These are phyloP conservation scores for Coccomyxa sp. DNA, from an alignment of 139 green algal genomes.

Conservation along the genomic window DNA sequence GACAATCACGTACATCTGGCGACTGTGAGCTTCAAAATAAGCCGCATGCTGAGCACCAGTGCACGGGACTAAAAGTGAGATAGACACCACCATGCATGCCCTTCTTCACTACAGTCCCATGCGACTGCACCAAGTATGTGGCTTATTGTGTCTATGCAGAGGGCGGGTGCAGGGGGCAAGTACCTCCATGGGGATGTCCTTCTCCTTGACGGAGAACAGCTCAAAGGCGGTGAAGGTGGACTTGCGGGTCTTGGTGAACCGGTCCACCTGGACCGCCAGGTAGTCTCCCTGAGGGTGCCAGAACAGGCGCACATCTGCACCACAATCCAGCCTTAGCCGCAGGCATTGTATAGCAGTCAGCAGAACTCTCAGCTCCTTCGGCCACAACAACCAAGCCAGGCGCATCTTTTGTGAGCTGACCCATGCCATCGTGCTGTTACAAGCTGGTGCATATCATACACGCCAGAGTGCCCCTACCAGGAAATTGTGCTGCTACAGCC, in stretches of 20 bases:
- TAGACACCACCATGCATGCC: too few species aligned
- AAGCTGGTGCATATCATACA: too few species aligned
- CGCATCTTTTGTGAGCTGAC: too few species aligned
- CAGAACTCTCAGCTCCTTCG: background rate
- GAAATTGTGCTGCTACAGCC: background rate
- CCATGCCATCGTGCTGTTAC: too few species aligned
- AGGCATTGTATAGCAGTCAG: background rate
- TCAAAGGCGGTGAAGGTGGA: constrained; percentile 92
- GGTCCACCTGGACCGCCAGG: constrained; percentile 93
- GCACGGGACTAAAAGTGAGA: too few species aligned
- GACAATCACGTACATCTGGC: too few species aligned
- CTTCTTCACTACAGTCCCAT: too few species aligned
- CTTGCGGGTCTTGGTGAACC: constrained; percentile 98
- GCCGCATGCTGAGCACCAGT: too few species aligned
- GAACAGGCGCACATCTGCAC: constrained; percentile 82
- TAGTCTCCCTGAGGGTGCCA: constrained; percentile 97
- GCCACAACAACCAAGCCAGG: background rate
- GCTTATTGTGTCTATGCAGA: too few species aligned
- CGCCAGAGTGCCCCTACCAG: too few species aligned
- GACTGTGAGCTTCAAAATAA: too few species aligned
- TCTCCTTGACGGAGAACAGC: constrained; percentile 81
- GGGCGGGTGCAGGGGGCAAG: background rate
- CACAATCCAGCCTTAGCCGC: background rate
- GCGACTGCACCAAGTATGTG: too few species aligned
- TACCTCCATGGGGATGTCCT: constrained; percentile 85